phyloP scores from a whole-genome alignment of 192 early-diverging fungal species.

The Physocladia obscura region DNA sequence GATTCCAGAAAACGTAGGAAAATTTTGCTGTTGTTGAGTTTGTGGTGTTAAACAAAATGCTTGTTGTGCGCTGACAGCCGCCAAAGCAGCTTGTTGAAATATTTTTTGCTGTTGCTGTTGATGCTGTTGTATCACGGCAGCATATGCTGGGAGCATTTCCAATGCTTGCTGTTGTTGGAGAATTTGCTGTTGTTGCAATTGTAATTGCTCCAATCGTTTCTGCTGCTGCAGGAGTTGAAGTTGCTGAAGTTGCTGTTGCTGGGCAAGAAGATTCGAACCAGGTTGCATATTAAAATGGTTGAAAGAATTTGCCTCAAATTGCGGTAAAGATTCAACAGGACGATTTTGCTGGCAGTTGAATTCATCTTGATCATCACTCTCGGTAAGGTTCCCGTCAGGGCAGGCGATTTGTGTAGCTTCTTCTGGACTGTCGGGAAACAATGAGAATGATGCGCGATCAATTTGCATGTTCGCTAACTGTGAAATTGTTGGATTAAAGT shows the following conservation, averaged over 20 bases:
- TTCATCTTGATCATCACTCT: too few species aligned
- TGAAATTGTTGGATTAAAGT: not conserved
- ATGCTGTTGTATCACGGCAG: not conserved
- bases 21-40: not conserved
- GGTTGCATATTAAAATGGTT: constrained; percentile 17
- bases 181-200: not conserved
- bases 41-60: not conserved
- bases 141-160: not conserved
- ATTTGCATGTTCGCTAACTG: not conserved
- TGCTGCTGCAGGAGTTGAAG: not conserved
- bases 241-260: not conserved
- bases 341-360: too few species aligned
- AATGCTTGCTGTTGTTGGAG: not conserved
- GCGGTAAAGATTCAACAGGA: not conserved
- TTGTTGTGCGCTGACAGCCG: not conserved
- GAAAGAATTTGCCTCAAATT: constrained; percentile 13
- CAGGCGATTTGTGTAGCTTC: too few species aligned
- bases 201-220: not conserved
- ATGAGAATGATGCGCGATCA: not conserved
- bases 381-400: too few species aligned
- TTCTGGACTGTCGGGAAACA: not conserved
- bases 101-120: not conserved
- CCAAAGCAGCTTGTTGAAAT: not conserved
- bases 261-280: not conserved
- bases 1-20: not conserved